Percentiles rank a stretch among this genome's conserved stretches.
phyloP scores from a whole-genome alignment of 495 filamentous ascomycete species.

The Lepraria neglecta region DNA sequence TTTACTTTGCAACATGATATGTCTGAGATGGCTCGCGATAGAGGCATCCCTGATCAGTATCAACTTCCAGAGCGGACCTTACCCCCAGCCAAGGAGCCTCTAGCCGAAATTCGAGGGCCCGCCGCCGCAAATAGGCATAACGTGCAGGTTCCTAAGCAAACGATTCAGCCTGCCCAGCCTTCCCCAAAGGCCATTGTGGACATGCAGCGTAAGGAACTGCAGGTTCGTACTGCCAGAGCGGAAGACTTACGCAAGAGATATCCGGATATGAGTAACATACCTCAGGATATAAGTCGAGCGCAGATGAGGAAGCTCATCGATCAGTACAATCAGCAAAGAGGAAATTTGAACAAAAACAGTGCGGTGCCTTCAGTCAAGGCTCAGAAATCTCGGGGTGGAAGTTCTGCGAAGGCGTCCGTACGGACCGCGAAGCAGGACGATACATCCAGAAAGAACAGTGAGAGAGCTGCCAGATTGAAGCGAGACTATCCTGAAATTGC shows the following conservation, averaged over 20 bases:
- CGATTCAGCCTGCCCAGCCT: neutral
- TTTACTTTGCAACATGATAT: neutral
- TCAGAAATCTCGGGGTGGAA: no score
- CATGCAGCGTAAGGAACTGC: neutral
- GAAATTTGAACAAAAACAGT: neutral
- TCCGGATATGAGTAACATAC: conserved; percentile 15
- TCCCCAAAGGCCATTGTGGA: neutral
- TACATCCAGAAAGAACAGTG: no score
- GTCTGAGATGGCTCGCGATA: conserved; percentile 19
- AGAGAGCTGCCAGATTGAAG: neutral
- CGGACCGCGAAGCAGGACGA: neutral
- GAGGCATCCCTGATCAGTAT: conserved; percentile 7
- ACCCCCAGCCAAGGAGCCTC: neutral
- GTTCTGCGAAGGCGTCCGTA: no score
- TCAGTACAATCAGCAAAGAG: neutral
- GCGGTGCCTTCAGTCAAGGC: neutral
- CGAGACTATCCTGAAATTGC: neutral
- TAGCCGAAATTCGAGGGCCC: neutral
- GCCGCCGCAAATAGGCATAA: neutral
- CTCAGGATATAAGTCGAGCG: neutral
- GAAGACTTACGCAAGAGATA: neutral
- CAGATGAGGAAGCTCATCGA: conserved; percentile 6
- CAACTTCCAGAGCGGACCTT: conserved; percentile 1
- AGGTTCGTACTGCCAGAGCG: neutral
- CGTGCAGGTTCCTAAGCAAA: neutral